These are phyloP conservation scores for Biscutella laevigata DNA, from an alignment of 441 rosid genomes.

Conservation along the genomic window DNA sequence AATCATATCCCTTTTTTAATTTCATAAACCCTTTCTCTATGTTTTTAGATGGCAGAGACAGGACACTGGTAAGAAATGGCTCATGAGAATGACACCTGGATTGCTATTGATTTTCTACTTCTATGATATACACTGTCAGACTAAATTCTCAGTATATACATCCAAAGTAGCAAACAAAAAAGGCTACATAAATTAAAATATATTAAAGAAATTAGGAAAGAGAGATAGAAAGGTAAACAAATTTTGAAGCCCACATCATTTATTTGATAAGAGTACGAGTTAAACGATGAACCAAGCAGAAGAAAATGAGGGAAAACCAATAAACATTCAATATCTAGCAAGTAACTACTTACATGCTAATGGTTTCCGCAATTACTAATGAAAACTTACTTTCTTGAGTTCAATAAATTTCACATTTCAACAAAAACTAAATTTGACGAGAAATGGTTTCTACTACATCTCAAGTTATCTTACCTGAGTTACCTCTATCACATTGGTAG, in stretches of 20 bases:
- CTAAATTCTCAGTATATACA: neutral
- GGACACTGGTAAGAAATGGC: neutral
- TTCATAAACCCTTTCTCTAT: neutral
- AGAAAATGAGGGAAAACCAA: conserved; percentile 7
- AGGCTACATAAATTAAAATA: neutral
- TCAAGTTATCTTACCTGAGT: neutral
- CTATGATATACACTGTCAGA: neutral
- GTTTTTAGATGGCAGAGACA: neutral
- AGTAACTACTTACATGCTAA: neutral
- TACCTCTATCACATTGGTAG: neutral
- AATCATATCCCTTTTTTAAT: neutral
- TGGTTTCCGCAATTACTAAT: conserved; percentile 1
- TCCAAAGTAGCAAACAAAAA: neutral
- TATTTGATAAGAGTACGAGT: neutral
- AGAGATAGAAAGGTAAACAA: neutral
- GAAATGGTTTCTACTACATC: neutral
- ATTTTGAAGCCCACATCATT: neutral
- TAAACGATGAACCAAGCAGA: neutral
- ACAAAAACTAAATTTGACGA: too few relatives aligned
- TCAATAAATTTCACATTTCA: too few relatives aligned
- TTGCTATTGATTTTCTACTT: neutral
- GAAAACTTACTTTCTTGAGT: neutral
- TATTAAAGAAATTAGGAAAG: neutral
- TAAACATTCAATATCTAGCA: neutral
- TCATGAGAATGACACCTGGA: neutral